Conservation (phyloP, 1,284 basidiomycete species). For the Rhizopogon hawkerae region DNA sequence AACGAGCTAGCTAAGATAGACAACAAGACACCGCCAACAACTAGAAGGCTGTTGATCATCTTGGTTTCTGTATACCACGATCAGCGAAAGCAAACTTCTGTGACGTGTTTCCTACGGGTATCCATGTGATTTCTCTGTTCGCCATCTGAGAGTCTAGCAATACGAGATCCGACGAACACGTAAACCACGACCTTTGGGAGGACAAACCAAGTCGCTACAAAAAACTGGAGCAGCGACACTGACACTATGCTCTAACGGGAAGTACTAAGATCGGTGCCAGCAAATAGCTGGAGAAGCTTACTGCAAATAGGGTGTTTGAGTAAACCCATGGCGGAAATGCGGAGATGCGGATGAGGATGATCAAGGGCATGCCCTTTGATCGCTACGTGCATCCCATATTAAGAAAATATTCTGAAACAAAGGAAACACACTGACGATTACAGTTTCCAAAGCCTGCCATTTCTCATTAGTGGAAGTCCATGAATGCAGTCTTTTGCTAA, state of each 20-base stretch:
- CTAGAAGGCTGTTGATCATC: constrained; percentile 51
- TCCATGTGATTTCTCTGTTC: constrained; percentile 70
- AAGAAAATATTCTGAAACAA: constrained; percentile 4
- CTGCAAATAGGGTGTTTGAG: constrained; percentile 70
- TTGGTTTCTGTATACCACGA: constrained; percentile 42
- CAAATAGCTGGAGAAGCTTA: constrained; percentile 30
- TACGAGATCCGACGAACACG: constrained; percentile 70
- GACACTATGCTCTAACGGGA: constrained; percentile 55
- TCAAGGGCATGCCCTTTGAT: constrained; percentile 65
- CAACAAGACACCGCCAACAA: constrained; percentile 49
- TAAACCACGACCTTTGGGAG: constrained; percentile 66
- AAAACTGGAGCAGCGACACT: constrained; percentile 68
- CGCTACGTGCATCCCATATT: constrained; percentile 31
- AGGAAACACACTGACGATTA: constrained; percentile 48
- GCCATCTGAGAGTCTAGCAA: constrained; percentile 69
- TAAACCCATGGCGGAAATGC: constrained; percentile 81
- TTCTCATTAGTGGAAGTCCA: constrained; percentile 60
- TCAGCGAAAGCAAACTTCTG: constrained; percentile 8
- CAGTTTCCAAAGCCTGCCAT: constrained; percentile 70
- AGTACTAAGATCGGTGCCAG: constrained; percentile 1
- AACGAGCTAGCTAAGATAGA: constrained; percentile 59
- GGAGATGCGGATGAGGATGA: constrained; percentile 73
- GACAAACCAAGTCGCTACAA: constrained; percentile 59
- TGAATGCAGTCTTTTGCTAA: constrained; percentile 42
- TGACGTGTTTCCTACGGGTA: constrained; percentile 37